These are phyloP conservation scores for Hordeum marinum DNA, from an alignment of 176 grass and related monocot species.

Conservation along the genomic window DNA sequence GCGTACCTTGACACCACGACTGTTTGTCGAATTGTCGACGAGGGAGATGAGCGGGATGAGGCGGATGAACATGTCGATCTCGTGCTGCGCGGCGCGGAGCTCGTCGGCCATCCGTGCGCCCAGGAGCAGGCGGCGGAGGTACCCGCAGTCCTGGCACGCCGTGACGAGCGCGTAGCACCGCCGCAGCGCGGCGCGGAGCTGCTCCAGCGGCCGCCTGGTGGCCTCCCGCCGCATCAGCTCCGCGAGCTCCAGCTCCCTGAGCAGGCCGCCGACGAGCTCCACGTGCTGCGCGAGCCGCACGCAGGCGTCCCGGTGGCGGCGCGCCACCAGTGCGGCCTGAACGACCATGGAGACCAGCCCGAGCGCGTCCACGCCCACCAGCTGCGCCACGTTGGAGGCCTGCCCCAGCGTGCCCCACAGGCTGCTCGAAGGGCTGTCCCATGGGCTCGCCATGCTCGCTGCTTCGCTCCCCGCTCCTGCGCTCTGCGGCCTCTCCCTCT, in stretches of 20 bases:
- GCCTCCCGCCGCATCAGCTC: slow-evolving; percentile 37
- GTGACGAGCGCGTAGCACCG: slow-evolving; percentile 40
- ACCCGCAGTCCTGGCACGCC: slow-evolving; percentile 47
- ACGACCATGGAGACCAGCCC: slow-evolving; percentile 59
- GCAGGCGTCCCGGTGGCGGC: slow-evolving; percentile 51
- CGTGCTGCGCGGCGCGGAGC: slow-evolving; percentile 29
- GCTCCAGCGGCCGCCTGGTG: slow-evolving; percentile 48
- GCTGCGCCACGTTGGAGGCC: slow-evolving; percentile 25
- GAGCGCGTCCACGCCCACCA: slow-evolving; percentile 56
- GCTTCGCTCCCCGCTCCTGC: background rate
- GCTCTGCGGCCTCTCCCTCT: background rate
- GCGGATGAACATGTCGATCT: slow-evolving; percentile 51
- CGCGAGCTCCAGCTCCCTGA: slow-evolving; percentile 36
- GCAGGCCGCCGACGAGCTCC: slow-evolving; percentile 45
- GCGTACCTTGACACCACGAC: background rate
- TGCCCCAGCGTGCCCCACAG: slow-evolving; percentile 26
- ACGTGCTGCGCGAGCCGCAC: slow-evolving; percentile 47
- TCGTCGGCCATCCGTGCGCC: slow-evolving; percentile 36
- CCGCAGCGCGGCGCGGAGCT: slow-evolving; percentile 30
- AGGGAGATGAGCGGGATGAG: slow-evolving; percentile 57
- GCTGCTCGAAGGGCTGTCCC: background rate
- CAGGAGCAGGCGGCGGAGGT: slow-evolving; percentile 28
- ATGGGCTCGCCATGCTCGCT: background rate
- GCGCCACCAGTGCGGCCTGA: slow-evolving; percentile 51
- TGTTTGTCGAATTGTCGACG: slow-evolving; percentile 22